phyloP scores from a whole-genome alignment of 352 stramenopile species.

The Globisporangium yorkense region DNA sequence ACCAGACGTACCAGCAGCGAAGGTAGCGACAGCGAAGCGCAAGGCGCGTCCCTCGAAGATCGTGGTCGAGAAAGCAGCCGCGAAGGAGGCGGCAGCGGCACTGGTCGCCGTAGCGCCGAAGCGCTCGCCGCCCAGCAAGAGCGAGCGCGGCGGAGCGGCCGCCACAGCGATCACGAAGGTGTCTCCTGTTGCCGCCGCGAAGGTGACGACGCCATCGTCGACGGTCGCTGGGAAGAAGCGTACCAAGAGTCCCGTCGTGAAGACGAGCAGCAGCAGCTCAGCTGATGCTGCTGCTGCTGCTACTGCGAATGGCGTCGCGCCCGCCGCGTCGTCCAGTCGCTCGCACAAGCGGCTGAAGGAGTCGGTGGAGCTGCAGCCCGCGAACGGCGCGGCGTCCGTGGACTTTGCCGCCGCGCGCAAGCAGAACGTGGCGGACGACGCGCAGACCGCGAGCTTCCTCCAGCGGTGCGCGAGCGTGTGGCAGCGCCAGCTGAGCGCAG shows the following conservation, averaged over 20 bases:
- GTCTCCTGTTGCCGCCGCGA: neutral
- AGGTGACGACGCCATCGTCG: neutral
- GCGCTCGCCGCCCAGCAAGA: constrained; percentile 1
- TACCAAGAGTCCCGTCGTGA: constrained; percentile 5
- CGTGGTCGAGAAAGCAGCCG: neutral
- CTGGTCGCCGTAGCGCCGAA: neutral
- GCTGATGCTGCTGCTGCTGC: neutral
- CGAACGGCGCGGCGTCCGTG: neutral
- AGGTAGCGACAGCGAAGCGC: neutral
- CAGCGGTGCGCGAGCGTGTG: constrained; percentile 23
- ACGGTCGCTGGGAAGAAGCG: constrained; percentile 11
- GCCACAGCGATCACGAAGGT: neutral
- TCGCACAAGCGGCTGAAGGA: constrained; percentile 12
- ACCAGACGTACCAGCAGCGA: neutral
- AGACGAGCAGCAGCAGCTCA: neutral
- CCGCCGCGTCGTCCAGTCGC: neutral
- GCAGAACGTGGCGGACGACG: constrained; percentile 13
- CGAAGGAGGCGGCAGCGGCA: neutral
- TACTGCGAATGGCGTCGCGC: too few relatives aligned
- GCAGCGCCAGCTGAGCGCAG: constrained; percentile 20
- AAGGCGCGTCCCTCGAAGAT: constrained; percentile 6
- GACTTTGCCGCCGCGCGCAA: constrained; percentile 11
- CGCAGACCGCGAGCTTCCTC: constrained; percentile 19
- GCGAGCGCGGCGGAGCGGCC: neutral
- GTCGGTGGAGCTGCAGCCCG: constrained; percentile 3